Base-by-base conservation (phyloP, 176 grass and related monocot species). In the Aegilops speltoides region DNA sequence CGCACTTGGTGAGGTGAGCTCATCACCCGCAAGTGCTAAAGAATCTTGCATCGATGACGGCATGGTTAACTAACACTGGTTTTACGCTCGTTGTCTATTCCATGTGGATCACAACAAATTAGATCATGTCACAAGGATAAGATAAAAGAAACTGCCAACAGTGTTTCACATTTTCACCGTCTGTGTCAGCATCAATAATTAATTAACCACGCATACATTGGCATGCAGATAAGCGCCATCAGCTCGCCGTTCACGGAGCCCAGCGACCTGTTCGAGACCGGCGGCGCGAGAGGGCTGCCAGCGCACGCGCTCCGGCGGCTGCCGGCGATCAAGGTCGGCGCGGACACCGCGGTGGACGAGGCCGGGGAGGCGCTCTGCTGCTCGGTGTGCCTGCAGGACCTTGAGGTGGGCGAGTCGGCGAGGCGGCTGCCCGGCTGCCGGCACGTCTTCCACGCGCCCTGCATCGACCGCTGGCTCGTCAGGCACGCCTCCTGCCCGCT, bases 361-460 rank as follows among this genome's bases (percentile, higher is more conserved):
- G 38, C 89, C 14, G 96, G 89, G n/a, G 89, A 95, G 26, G 91
- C 73, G 65, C 46, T 93, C 12, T 90, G 91, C 91, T 98, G 93
- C 86, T 93, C 96, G 5, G 96, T 98, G 64, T 98, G 96, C 83
- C 88, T 98, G 75, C 96, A 98, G 88, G 95, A 98, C 22, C 90
- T 95, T 31, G 60, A 80, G 17, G 84, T 84, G 19, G 93, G 93
- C 79, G 96, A 98, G 61, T 8, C 37, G 3, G 96, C 80, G 5
- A 77, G 96, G 81, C 76, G 71, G 25, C 85, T 98, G 64, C 96
- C 89, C 0, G 74, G 62, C 15, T 98, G 93, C 71, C 40, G 75
- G 54, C 96, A 98, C 76, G 70, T 90, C 2, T 98, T 95, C 76
- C 96, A 98, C 86, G 32, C 81, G 57, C 68, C 84, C 19, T 98